Percentiles rank a stretch among this genome's conserved stretches.
Conservation (phyloP, 2,329 filamentous ascomycete species). For the Phaeosphaeria sp. region DNA sequence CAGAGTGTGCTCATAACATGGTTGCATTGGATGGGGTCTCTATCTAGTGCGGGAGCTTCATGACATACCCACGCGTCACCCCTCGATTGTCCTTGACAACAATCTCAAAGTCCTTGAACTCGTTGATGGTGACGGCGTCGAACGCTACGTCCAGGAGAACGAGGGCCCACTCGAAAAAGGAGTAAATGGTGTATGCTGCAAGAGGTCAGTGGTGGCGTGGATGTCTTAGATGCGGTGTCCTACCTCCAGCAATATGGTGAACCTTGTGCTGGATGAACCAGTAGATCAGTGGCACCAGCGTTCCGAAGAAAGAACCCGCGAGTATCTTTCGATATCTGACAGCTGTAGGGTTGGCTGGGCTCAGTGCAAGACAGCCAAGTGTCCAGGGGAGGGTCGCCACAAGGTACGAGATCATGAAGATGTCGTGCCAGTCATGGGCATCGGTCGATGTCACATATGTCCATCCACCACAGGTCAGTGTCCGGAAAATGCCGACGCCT, state of each 20-base stretch:
- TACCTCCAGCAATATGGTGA: constrained; percentile 90
- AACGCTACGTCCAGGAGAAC: constrained; percentile 96
- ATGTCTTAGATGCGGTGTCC: constrained; percentile 12
- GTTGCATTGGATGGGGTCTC: constrained; percentile 48
- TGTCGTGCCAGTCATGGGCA: constrained; percentile 98
- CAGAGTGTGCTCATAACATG: constrained; percentile 42
- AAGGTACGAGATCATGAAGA: constrained; percentile 98
- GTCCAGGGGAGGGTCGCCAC: constrained; percentile 96
- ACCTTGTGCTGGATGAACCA: constrained; percentile 99
- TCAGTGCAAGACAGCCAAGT: constrained; percentile 83
- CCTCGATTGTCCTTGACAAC: constrained; percentile 88
- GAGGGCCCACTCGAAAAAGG: constrained; percentile 97
- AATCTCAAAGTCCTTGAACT: constrained; percentile 89
- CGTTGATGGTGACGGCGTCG: constrained; percentile 90
- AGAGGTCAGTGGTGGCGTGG: constrained; percentile 25
- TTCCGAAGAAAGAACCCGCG: constrained; percentile 85
- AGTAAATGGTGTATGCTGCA: constrained; percentile 92
- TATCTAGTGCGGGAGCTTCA: constrained; percentile 89
- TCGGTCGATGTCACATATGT: constrained; percentile 98
- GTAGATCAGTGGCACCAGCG: constrained; percentile 87
- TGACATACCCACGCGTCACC: constrained; percentile 96
- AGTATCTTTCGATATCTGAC: constrained; percentile 89
- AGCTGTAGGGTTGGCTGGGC: constrained; percentile 80
- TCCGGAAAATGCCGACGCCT: constrained; percentile 81
- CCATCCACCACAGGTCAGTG: constrained; percentile 95